Evolutionary conservation across 2,329 filamentous ascomycete genomes (phyloP), one percentile per base, ranked within the genome.

Genomic region (Colletotrichum sp.): DNA sequence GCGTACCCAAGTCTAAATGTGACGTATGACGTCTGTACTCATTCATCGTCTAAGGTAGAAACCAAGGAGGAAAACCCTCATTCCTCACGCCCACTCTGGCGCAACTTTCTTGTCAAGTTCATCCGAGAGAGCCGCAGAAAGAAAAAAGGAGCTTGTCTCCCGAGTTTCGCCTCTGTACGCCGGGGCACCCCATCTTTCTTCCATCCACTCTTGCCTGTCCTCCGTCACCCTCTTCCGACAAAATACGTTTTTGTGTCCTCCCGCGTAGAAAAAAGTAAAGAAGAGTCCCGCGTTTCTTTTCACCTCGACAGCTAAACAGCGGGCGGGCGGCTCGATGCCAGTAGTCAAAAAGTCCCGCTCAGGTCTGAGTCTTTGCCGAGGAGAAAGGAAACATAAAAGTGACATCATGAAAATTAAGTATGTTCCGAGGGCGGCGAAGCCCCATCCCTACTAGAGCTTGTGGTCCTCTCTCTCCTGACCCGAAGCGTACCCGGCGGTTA

Each of bases 341-440:
- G 18, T 36, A 28, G 26, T 55, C 5, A 28, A 24, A 18, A 15
- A 26, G n/a, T 16, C 65, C 67, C 39, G 36, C 36, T 49, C 55
- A 49, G 72, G 69, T 68, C 16, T 57, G 39, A 28, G 24, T 68
- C 69, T 49, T 68, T 70, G 69, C 63, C 52, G 39, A 28, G 72
- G 60, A 75, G 62, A 34, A 72, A 49, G 63, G 39, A 70, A 72
- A 63, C 52, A 67, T 55, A 64, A 60, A 68, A 66, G 64, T 69
- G 71, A 69, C 71, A 76, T 76, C 74, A 69, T 76, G 71, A 76
- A 76, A 76, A 76, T 76, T 76, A 76, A 76, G 71, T 76, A 76
- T 76, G 74, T 76, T 74, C 71, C 74, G 44, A 49, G 34, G 74
- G 74, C 71, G 34, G 65, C 71, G 59, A 73, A n/a, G 64, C 71